Percentiles rank a stretch among this genome's conserved stretches.
phyloP scores from a whole-genome alignment of 495 filamentous ascomycete genomes.

The Filosporella fistucella region DNA sequence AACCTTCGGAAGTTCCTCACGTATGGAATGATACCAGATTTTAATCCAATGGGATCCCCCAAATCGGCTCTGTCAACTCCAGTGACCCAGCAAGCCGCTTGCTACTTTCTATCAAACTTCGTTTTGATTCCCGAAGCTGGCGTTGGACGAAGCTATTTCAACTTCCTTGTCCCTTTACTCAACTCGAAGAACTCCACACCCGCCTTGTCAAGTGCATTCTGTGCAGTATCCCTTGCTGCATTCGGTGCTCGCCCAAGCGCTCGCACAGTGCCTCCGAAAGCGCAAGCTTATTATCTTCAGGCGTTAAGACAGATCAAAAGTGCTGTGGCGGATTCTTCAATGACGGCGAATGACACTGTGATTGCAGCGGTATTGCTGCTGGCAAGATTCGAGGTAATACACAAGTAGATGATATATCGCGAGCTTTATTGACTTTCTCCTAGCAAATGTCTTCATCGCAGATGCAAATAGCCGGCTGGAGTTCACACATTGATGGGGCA shows the following conservation, averaged over 20 bases:
- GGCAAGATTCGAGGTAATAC: conserved; percentile 5
- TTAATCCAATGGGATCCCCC: no score
- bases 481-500: background rate
- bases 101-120: conserved; percentile 52
- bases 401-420: background rate
- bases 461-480: background rate
- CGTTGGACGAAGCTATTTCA: conserved; percentile 8
- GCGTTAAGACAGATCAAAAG: background rate
- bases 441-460: background rate
- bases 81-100: conserved; percentile 44
- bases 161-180: background rate
- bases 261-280: background rate
- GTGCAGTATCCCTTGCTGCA: background rate
- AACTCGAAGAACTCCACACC: background rate
- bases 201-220: background rate
- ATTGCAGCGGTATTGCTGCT: background rate
- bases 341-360: background rate
- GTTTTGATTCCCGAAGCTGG: conserved; percentile 41
- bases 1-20: no score
- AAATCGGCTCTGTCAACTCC: conserved; percentile 28
- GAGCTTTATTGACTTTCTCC: background rate
- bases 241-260: background rate
- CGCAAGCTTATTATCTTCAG: background rate
- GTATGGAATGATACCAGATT: no score
- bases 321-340: background rate